These are phyloP conservation scores for Citrus glauca DNA, from an alignment of 345 rosid species.

Conservation along the genomic window DNA sequence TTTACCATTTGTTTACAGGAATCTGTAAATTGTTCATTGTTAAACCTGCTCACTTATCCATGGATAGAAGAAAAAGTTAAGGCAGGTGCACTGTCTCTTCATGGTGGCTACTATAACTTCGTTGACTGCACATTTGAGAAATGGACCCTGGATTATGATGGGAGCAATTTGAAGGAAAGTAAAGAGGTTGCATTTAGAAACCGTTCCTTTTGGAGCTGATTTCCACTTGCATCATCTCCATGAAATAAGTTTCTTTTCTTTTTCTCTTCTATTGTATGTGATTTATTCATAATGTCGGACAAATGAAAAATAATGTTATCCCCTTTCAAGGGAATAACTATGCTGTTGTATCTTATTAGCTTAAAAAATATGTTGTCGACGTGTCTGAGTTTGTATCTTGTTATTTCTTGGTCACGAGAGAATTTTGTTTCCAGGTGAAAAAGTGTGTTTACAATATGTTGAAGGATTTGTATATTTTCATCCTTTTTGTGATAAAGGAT, in stretches of 20 bases:
- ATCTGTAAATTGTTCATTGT: conserved; percentile 69
- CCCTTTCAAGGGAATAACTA: conserved; percentile 9
- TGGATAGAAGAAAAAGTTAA: conserved; percentile 89
- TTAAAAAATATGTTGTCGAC: neutral
- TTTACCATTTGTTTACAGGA: conserved; percentile 37
- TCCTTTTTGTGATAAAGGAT: neutral
- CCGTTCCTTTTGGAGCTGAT: conserved; percentile 61
- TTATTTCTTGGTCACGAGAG: neutral
- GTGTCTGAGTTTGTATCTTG: neutral
- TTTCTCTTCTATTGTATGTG: neutral
- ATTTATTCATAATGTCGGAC: conserved; percentile 2
- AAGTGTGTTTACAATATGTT: neutral
- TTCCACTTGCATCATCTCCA: neutral
- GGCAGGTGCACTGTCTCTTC: conserved; percentile 55
- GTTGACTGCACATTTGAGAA: conserved; percentile 83
- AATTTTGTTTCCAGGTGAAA: neutral
- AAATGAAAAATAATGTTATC: conserved; percentile 16
- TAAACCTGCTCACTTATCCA: conserved; percentile 75
- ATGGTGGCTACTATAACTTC: conserved; percentile 92
- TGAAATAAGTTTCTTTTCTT: neutral
- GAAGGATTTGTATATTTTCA: neutral
- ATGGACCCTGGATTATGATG: conserved; percentile 80
- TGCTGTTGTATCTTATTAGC: neutral
- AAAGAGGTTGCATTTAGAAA: conserved; percentile 44
- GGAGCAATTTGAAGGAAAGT: conserved; percentile 32